Percentiles rank a stretch among this genome's conserved stretches.
phyloP scores from a whole-genome alignment of 768 basidiomycete species.

The Fibroporia radiculosa region DNA sequence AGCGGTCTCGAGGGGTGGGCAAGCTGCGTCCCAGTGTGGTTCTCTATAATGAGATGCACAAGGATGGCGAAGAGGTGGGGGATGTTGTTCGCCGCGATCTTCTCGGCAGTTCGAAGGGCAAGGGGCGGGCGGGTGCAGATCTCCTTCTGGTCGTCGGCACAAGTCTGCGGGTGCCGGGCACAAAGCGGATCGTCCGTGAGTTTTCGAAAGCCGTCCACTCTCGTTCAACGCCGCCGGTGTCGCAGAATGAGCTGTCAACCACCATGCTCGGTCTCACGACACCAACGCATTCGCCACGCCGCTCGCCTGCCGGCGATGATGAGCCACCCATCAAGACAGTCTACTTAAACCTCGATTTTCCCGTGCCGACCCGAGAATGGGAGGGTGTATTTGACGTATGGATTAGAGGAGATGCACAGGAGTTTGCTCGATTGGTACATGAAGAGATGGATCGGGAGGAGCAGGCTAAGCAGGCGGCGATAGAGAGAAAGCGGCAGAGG shows the following conservation, averaged over 20 bases:
- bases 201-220: conserved; percentile 71
- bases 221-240: conserved; percentile 30
- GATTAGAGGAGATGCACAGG: conserved; percentile 83
- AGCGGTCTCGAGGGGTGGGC: conserved; percentile 75
- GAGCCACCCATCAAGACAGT: conserved; percentile 55
- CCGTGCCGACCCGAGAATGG: conserved; percentile 80
- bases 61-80: conserved; percentile 82
- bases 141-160: conserved; percentile 86
- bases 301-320: conserved; percentile 33
- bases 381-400: conserved; percentile 86
- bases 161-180: conserved; percentile 82
- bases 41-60: conserved; percentile 84
- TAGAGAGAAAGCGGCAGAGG: conserved; percentile 49
- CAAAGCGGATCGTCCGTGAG: conserved; percentile 86
- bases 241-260: conserved; percentile 21
- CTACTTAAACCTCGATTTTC: conserved; percentile 84
- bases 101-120: conserved; percentile 52
- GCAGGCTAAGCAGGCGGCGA: conserved; percentile 43
- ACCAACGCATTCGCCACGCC: conserved; percentile 43
- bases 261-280: conserved; percentile 25
- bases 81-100: conserved; percentile 77
- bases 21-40: conserved; percentile 82
- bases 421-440: conserved; percentile 56
- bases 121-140: conserved; percentile 70
- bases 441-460: conserved; percentile 51